phyloP scores from a whole-genome alignment of 1,284 basidiomycete species.

The Ceratobasidium sp. region DNA sequence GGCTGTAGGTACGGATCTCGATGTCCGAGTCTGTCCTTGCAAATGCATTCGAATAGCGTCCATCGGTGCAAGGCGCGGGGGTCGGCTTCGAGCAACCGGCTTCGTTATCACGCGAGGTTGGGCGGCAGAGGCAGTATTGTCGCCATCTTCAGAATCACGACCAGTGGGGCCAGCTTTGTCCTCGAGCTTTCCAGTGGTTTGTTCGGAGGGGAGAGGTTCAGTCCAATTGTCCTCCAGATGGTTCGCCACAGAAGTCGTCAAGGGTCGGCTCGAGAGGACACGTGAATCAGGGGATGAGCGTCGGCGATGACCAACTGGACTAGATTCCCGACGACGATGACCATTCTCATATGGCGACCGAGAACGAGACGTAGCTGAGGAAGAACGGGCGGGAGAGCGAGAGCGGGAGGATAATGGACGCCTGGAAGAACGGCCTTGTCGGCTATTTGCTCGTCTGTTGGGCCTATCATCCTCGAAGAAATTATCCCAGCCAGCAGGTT shows the following conservation, averaged over 20 bases:
- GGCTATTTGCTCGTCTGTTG: neutral
- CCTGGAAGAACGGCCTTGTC: neutral
- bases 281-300: conserved; percentile 1
- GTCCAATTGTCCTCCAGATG: neutral
- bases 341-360: neutral
- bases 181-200: neutral
- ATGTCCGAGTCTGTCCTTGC: conserved; percentile 19
- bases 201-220: neutral
- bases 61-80: conserved; percentile 22
- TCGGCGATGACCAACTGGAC: neutral
- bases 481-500: conserved; percentile 31
- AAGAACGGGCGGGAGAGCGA: neutral
- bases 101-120: neutral
- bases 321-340: neutral
- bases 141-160: neutral
- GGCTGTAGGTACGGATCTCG: neutral
- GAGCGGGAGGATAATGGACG: neutral
- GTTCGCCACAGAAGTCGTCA: conserved; percentile 9
- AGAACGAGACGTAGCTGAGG: neutral
- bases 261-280: conserved; percentile 13
- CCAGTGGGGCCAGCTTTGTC: neutral
- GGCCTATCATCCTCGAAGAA: conserved; percentile 4
- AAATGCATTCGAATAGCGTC: conserved; percentile 41
- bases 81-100: neutral
- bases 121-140: neutral